phyloP scores from a whole-genome alignment of 768 basidiomycete genomes.

The Phanerodontia chrysosporium region DNA sequence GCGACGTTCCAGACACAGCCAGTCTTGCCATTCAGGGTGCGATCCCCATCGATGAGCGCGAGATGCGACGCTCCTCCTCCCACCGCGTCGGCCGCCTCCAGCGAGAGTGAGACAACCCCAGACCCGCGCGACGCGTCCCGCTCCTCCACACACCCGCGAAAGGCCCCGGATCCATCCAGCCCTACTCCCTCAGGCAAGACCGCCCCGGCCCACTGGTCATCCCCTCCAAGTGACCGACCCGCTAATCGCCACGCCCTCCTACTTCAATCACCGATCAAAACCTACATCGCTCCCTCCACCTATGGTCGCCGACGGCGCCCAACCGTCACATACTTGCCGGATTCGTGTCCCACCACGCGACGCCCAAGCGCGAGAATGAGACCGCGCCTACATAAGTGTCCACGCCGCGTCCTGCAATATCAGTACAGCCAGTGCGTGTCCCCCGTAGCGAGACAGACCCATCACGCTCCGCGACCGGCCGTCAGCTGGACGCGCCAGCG shows the following conservation, averaged over 20 bases:
- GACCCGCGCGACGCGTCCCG: neutral
- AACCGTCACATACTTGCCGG: neutral
- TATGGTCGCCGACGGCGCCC: neutral
- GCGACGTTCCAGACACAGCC: neutral
- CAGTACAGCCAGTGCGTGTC: neutral
- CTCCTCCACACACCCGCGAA: neutral
- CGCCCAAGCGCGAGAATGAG: neutral
- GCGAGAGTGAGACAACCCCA: too few species aligned
- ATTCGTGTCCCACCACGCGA: neutral
- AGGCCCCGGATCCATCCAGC: neutral
- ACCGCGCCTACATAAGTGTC: neutral
- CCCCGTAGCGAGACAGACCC: neutral
- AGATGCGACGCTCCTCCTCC: neutral
- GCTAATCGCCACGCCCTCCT: neutral
- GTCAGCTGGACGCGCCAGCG: neutral
- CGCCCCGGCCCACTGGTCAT: neutral
- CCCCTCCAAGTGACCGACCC: neutral
- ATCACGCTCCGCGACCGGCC: neutral
- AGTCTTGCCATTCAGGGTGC: neutral
- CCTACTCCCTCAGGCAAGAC: neutral
- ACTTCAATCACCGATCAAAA: constrained; percentile 4
- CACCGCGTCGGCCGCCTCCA: neutral
- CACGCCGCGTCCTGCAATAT: neutral
- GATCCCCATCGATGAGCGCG: constrained; percentile 3
- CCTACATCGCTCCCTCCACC: neutral